Base-by-base conservation (phyloP, 192 early-diverging fungal genomes). In the Umbelopsis ramanniana region DNA sequence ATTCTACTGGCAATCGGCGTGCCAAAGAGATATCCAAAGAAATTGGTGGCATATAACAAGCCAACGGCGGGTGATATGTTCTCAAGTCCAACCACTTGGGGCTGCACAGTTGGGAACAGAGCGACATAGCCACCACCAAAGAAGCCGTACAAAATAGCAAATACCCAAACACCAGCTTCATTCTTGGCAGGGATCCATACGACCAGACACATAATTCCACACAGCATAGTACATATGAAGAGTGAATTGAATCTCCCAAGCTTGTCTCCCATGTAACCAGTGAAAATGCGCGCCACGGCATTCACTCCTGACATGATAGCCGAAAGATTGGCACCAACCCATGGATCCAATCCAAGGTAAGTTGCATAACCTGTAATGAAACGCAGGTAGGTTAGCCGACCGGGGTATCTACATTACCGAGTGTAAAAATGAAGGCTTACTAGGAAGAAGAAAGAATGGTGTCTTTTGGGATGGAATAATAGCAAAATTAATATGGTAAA, bases 91-190 rank as follows among this genome's bases (percentile, higher is more conserved):
- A 84, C 76, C 10, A 76, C 43, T 26, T 84, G 69, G 14, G 77
- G 79, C 1, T 75, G 71, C 0, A 81, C 73, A 0, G 76, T 74
- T 3, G 79, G 72, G 48, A 81, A 79, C 12, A 79, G 48, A 37
- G 79, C 74, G 23, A 79, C 68, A 53, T 82, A 87, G 0, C 77
- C 85, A 54, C 83, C 83, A 24, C 83, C 83, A 68, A 82, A 82
- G 22, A 84, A 60, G 43, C 85, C 85, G 67, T 81, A 86, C 14
- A 76, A 52, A 3, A 80, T 73, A 54, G 80, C 77, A 70, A 86
- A 86, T 7, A 63, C 72, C 43, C 76, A 78, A 12, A 86, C 50
- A 4, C 69, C 71, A 8, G 67, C 55, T 15, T 76, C 73, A 26
- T 70, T 77, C 2, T 73, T 52, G 12, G 85, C 85, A 67, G 72